Conservation (phyloP, 192 early-diverging fungal species). For the Mortierella claussenii region DNA sequence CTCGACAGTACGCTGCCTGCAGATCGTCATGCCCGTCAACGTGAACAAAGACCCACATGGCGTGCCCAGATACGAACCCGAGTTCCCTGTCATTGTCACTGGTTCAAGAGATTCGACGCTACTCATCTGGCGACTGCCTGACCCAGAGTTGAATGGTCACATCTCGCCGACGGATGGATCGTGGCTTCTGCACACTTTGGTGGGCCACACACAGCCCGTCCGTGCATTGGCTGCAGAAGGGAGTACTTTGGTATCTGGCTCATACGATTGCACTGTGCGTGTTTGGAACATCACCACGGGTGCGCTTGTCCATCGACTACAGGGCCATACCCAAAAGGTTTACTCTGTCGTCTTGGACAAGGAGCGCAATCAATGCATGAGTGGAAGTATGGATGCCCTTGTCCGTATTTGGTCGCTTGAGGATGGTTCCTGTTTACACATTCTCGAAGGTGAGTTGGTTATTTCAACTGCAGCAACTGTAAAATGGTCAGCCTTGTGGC, state of each 20-base stretch:
- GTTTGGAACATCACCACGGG: conserved; percentile 92
- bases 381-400: conserved; percentile 93
- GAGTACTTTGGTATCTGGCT: conserved; percentile 88
- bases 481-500: no score
- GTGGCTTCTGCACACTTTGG: conserved; percentile 84
- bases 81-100: conserved; percentile 89
- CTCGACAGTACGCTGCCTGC: conserved; percentile 93
- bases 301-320: conserved; percentile 68
- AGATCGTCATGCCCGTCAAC: conserved; percentile 82
- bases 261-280: conserved; percentile 91
- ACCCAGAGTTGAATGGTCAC: conserved; percentile 63
- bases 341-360: conserved; percentile 93
- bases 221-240: conserved; percentile 93
- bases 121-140: conserved; percentile 92
- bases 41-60: conserved; percentile 59
- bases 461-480: no score
- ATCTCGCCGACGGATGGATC: conserved; percentile 48
- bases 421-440: conserved; percentile 80
- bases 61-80: conserved; percentile 64
- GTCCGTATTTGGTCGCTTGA: conserved; percentile 94
- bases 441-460: conserved; percentile 81
- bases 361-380: conserved; percentile 86
- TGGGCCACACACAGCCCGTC: conserved; percentile 91
- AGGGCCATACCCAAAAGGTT: conserved; percentile 94
- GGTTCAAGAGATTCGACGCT: conserved; percentile 95